Conservation (phyloP, 495 filamentous ascomycete species). For the Aspergillus homomorphus region DNA sequence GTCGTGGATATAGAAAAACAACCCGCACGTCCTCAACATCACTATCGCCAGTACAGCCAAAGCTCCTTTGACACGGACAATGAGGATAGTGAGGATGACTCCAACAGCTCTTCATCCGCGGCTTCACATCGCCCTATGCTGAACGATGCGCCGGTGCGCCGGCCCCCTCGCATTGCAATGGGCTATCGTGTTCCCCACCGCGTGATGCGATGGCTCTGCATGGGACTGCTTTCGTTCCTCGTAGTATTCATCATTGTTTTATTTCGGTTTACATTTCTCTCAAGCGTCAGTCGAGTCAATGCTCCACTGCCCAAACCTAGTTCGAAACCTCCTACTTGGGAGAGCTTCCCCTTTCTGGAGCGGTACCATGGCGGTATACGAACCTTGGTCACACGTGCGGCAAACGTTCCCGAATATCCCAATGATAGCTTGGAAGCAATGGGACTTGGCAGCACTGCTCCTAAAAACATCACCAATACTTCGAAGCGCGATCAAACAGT, state of each 20-base stretch:
- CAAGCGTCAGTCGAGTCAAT: conserved; percentile 58
- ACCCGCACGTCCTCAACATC: conserved; percentile 21
- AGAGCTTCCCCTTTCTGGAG: conserved; percentile 74
- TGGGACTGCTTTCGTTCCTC: conserved; percentile 63
- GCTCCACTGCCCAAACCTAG: conserved; percentile 52
- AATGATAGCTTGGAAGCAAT: conserved; percentile 35
- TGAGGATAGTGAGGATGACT: conserved; percentile 29
- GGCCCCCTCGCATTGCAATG: conserved; percentile 35
- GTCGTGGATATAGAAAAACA: conserved; percentile 40
- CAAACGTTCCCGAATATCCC: conserved; percentile 79
- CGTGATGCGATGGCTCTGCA: conserved; percentile 68
- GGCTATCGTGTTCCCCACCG: conserved; percentile 59
- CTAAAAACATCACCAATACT: conserved; percentile 9
- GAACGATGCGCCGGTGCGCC: conserved; percentile 31
- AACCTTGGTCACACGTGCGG: conserved; percentile 55
- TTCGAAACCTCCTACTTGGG: conserved; percentile 68
- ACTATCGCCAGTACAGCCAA: conserved; percentile 23
- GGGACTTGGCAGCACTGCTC: conserved; percentile 15
- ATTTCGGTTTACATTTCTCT: conserved; percentile 61
- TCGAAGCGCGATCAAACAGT: conserved; percentile 22
- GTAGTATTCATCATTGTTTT: conserved; percentile 70
- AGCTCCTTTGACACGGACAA: conserved; percentile 31
- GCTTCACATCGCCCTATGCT: conserved; percentile 56
- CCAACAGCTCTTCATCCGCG: conserved; percentile 27
- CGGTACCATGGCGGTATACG: conserved; percentile 82